phyloP scores from a whole-genome alignment of 148 eudicot genomes.

The Salicornia ramosissima region DNA sequence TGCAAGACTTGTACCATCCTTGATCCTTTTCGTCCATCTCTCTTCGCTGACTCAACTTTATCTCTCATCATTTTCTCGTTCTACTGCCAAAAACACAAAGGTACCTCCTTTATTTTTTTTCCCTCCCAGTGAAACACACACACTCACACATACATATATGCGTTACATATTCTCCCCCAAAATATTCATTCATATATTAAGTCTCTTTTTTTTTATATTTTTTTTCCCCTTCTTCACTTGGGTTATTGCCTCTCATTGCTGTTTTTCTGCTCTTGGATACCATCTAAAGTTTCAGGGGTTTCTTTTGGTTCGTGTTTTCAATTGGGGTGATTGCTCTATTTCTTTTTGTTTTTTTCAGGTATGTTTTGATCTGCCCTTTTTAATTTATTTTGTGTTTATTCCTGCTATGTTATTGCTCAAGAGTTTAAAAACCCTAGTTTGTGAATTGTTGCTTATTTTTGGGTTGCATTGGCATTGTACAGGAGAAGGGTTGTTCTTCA shows the following conservation, averaged over 20 bases:
- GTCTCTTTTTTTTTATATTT: not conserved
- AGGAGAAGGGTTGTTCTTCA: constrained; percentile 9
- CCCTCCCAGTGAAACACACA: constrained; percentile 19
- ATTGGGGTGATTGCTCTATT: constrained; percentile 11
- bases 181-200: not conserved
- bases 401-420: not conserved
- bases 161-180: constrained; percentile 20
- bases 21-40: not conserved
- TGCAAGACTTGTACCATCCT: not conserved
- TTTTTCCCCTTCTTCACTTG: constrained; percentile 5
- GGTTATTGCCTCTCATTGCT: constrained; percentile 15
- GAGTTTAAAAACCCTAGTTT: constrained; percentile 31
- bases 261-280: constrained; percentile 11
- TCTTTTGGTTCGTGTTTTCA: constrained; percentile 4
- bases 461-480: constrained; percentile 28
- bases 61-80: constrained; percentile 16
- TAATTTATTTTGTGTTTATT: not conserved
- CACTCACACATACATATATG: constrained; percentile 22
- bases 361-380: constrained; percentile 5
- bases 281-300: constrained; percentile 3
- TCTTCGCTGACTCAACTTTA: constrained; percentile 12
- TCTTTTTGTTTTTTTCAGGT: not conserved
- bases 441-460: constrained; percentile 13
- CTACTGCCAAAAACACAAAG: constrained; percentile 20
- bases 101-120: constrained; percentile 7